These are phyloP conservation scores for Trichoderma simmonsii DNA, from an alignment of 2,329 filamentous ascomycete genomes.

Conservation along the genomic window DNA sequence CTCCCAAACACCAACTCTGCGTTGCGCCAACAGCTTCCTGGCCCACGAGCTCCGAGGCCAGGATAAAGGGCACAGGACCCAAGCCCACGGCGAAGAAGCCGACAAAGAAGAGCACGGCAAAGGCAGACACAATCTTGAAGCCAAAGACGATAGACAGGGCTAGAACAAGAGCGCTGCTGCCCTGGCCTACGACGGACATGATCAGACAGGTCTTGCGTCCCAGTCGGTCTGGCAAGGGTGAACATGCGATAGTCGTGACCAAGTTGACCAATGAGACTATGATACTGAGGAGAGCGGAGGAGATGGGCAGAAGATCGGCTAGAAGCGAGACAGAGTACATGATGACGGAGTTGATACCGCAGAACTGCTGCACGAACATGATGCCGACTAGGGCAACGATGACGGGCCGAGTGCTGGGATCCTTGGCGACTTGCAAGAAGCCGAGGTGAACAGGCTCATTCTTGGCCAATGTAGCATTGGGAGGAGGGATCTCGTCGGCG, in stretches of 20 bases:
- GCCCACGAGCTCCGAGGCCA: conserved; percentile 85
- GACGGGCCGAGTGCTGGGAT: conserved; percentile 67
- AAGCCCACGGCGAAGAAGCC: conserved; percentile 86
- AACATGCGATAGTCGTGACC: conserved; percentile 73
- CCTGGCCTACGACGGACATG: conserved; percentile 80
- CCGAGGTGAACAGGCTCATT: conserved; percentile 46
- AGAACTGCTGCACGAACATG: conserved; percentile 91
- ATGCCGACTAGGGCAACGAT: conserved; percentile 83
- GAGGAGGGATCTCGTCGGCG: conserved; percentile 18
- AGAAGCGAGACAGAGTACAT: conserved; percentile 97
- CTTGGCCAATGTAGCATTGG: conserved; percentile 16
- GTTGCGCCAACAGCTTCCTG: conserved; percentile 88
- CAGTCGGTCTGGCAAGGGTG: conserved; percentile 81
- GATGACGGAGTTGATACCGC: conserved; percentile 93
- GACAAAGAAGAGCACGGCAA: conserved; percentile 82
- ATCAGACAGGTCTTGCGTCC: conserved; percentile 85
- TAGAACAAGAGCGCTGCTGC: conserved; percentile 69
- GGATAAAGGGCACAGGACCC: conserved; percentile 90
- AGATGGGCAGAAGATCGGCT: conserved; percentile 73
- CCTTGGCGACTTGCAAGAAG: conserved; percentile 62
- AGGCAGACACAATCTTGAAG: conserved; percentile 71
- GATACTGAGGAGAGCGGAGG: conserved; percentile 80
- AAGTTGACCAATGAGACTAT: conserved; percentile 85
- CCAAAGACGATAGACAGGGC: conserved; percentile 75
- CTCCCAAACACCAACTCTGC: conserved; percentile 81